Conservation (phyloP, 2,329 filamentous ascomycete genomes). For the Alternaria atra region DNA sequence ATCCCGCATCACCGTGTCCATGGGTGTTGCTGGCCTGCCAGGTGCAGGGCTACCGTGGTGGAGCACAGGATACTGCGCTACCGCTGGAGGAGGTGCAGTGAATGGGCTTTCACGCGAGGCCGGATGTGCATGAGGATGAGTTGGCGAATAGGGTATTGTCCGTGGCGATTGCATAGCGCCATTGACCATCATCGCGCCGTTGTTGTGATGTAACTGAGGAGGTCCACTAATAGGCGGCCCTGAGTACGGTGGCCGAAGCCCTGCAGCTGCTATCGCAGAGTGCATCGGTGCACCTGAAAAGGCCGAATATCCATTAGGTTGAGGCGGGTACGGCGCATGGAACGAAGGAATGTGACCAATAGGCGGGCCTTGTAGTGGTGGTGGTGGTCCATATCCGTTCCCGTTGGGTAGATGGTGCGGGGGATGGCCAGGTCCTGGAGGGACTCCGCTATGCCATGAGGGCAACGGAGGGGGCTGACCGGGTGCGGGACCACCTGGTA, state of each 20-base stretch:
- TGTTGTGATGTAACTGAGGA: constrained; percentile 46
- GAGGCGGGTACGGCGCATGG: constrained; percentile 44
- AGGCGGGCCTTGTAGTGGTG: constrained; percentile 34
- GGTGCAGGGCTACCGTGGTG: constrained; percentile 47
- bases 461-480: constrained; percentile 43
- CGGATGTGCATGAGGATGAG: constrained; percentile 44
- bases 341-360: constrained; percentile 41
- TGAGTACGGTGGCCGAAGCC: constrained; percentile 41
- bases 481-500: constrained; percentile 29
- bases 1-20: constrained; percentile 48
- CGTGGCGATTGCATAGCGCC: constrained; percentile 50
- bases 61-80: constrained; percentile 36
- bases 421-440: constrained; percentile 32
- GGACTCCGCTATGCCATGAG: constrained; percentile 41
- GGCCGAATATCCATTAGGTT: constrained; percentile 46
- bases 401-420: constrained; percentile 46
- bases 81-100: constrained; percentile 36
- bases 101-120: constrained; percentile 50
- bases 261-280: constrained; percentile 38
- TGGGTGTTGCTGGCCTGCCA: constrained; percentile 46
- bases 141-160: constrained; percentile 47
- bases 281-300: constrained; percentile 44
- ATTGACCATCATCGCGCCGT: constrained; percentile 45
- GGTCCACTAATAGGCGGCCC: constrained; percentile 40
- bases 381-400: constrained; percentile 34